Evolutionary conservation across 2,329 filamentous ascomycete species (phyloP).

Genomic region (Tricladium varicosporioides): DNA sequence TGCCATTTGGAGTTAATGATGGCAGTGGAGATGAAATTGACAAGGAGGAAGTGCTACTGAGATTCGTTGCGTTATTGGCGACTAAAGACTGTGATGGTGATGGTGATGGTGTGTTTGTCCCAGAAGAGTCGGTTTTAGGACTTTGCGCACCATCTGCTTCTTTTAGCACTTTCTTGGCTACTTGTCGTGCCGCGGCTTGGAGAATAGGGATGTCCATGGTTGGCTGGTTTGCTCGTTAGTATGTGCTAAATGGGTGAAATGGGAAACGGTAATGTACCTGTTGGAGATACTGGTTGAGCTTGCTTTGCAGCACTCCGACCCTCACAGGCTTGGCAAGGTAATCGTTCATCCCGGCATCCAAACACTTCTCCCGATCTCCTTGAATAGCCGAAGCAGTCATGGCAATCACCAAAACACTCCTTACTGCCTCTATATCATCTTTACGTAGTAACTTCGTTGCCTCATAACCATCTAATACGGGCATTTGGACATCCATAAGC

Average conservation of each 20-base stretch:
- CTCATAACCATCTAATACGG: constrained; percentile 87
- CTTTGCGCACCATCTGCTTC: constrained; percentile 14
- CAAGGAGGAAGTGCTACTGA: constrained; percentile 1
- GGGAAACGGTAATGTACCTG: constrained; percentile 23
- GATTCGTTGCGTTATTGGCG: neutral
- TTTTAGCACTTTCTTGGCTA: constrained; percentile 23
- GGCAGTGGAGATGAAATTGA: neutral
- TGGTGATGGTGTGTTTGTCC: constrained; percentile 10
- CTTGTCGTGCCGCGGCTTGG: constrained; percentile 24
- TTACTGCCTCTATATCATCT: constrained; percentile 72
- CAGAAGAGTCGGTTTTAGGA: neutral
- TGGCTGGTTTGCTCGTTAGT: constrained; percentile 12
- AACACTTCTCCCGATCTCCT: constrained; percentile 89
- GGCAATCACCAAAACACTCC: constrained; percentile 86
- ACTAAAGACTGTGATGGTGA: neutral
- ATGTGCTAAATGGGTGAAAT: neutral
- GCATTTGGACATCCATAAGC: constrained; percentile 97
- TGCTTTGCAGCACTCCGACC: constrained; percentile 79
- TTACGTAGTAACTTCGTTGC: constrained; percentile 80
- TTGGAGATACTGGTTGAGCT: constrained; percentile 67
- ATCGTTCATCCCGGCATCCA: constrained; percentile 97
- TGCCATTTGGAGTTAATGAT: neutral
- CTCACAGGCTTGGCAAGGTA: constrained; percentile 95
- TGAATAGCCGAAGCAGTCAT: constrained; percentile 97
- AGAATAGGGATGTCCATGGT: constrained; percentile 25